Evolutionary conservation across 2,329 filamentous ascomycete genomes (phyloP), one percentile per base, ranked within the genome.

Genomic region (Colletotrichum sojae): DNA sequence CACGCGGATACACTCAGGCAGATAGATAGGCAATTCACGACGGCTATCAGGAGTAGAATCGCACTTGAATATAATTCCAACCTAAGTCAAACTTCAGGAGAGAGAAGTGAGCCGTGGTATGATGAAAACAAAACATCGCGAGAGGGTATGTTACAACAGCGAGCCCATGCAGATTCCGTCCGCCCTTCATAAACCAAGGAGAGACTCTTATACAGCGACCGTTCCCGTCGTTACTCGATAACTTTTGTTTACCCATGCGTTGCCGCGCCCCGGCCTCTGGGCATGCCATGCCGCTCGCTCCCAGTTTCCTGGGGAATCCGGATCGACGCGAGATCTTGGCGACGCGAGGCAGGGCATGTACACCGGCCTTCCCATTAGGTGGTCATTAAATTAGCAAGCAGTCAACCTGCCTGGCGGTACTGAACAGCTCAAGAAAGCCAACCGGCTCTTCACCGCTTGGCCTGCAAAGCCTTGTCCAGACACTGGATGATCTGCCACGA

Each of bases 381-480:
- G 52, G 46, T 70, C 67, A 70, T 70, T 70, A 70, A 48, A 70
- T 58, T 36, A 36, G 22, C 22, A 36, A 63, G 64, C 57, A 63
- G 54, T 16, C 53, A 70, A 40, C n/a, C 53, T 55, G 13, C 56
- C 67, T 18, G 10, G 13, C 18, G 18, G 54, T 64, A 25, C 39
- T 54, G 12, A 36, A 45, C 39, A 54, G 57, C 20, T 13, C 39
- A 40, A 40, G 68, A 40, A n/a, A 15, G 6, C 36, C 36, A 22
- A 22, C 22, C 5, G 15, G 15, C 20, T 53, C 49, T 51, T 75
- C 57, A 75, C 63, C 75, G 72, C 59, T 69, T 75, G 39, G 71
- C 68, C 16, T 76, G 74, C 40, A 80, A 66, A 36, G 76, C 75
- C 55, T 73, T 73, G 51, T 81, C 79, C 18, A 81, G 71, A 73